A percentile compares a stretch with the other conserved stretches of the same genome.
These are phyloP conservation scores for Trichoderma afroharzianum DNA, from an alignment of 2,329 filamentous ascomycete species.

Conservation along the genomic window DNA sequence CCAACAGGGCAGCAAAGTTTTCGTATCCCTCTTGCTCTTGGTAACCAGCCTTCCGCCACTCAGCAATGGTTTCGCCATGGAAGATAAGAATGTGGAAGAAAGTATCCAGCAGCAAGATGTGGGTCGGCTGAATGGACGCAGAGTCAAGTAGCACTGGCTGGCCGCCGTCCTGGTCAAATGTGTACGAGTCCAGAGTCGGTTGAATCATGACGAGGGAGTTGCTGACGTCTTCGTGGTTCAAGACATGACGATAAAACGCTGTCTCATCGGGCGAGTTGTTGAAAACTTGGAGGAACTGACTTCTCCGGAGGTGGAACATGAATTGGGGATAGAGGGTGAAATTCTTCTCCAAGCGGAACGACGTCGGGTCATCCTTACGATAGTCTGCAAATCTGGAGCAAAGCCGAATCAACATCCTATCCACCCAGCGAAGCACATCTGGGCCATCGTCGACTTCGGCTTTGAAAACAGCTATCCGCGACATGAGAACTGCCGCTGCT, in stretches of 20 bases:
- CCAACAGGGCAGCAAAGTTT: slow-evolving; percentile 83
- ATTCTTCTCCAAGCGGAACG: slow-evolving; percentile 96
- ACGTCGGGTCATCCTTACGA: slow-evolving; percentile 94
- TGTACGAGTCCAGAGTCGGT: slow-evolving; percentile 94
- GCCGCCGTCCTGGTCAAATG: slow-evolving; percentile 89
- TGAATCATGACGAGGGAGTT: slow-evolving; percentile 99
- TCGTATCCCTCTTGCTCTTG: slow-evolving; percentile 98
- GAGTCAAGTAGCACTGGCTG: slow-evolving; percentile 94
- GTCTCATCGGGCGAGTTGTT: slow-evolving; percentile 99
- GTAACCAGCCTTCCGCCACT: slow-evolving; percentile 97
- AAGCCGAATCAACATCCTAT: slow-evolving; percentile 94
- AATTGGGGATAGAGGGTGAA: slow-evolving; percentile 98
- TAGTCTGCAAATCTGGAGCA: slow-evolving; percentile 98
- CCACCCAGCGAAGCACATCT: slow-evolving; percentile 97
- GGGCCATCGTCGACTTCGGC: slow-evolving; percentile 97
- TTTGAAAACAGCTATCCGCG: slow-evolving; percentile 98
- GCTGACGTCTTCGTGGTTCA: slow-evolving; percentile 95
- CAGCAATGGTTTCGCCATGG: slow-evolving; percentile 95
- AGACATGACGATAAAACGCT: slow-evolving; percentile 95
- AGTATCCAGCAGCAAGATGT: slow-evolving; percentile 90
- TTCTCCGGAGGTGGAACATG: slow-evolving; percentile 97
- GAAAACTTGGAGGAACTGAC: slow-evolving; percentile 97
- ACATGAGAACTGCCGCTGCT: slow-evolving; percentile 96
- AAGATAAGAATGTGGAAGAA: slow-evolving; percentile 99
- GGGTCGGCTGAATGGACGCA: slow-evolving; percentile 90